Conservation (phyloP, 2,329 filamentous ascomycete species). For the Decorospora gaudefroyi region DNA sequence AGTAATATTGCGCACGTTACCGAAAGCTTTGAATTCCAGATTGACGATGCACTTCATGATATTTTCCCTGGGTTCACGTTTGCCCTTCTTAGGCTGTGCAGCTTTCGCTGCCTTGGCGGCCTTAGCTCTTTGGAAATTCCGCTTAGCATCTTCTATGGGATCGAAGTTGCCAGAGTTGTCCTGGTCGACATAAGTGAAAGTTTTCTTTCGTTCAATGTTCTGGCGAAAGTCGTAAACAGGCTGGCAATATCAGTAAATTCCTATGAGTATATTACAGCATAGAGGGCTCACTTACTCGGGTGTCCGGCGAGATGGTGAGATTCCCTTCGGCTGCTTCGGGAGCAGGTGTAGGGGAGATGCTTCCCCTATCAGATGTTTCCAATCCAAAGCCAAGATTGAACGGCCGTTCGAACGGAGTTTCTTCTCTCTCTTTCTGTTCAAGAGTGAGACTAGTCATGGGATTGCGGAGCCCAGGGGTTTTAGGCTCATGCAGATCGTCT, state of each 20-base stretch:
- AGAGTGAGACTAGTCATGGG: slow-evolving; percentile 22
- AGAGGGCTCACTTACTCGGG: slow-evolving; percentile 2
- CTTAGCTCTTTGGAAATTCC: slow-evolving; percentile 14
- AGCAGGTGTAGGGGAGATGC: slow-evolving; percentile 12
- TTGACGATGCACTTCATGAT: slow-evolving; percentile 27
- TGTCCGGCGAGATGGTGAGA: slow-evolving; percentile 18
- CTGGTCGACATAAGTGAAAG: slow-evolving; percentile 41
- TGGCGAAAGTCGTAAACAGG: slow-evolving; percentile 29
- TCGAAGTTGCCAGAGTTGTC: slow-evolving; percentile 48
- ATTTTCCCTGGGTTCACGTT: slow-evolving; percentile 4
- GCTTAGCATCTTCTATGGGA: slow-evolving; percentile 24
- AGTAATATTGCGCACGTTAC: slow-evolving; percentile 29
- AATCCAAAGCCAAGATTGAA: slow-evolving; percentile 12
- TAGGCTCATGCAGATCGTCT: neutral
- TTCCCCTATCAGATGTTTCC: slow-evolving; percentile 10
- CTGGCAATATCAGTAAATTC: slow-evolving; percentile 14
- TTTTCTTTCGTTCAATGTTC: slow-evolving; percentile 28
- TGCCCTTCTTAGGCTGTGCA: slow-evolving; percentile 14
- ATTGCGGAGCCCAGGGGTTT: slow-evolving; percentile 8
- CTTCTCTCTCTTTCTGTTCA: slow-evolving; percentile 9
- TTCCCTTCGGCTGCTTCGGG: slow-evolving; percentile 16
- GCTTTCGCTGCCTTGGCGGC: slow-evolving; percentile 18
- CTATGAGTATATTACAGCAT: neutral
- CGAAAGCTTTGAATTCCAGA: slow-evolving; percentile 18
- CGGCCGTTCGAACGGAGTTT: neutral